Evolutionary conservation across 163 green algal species (phyloP).

Genomic region (Scenedesmus sp.): DNA sequence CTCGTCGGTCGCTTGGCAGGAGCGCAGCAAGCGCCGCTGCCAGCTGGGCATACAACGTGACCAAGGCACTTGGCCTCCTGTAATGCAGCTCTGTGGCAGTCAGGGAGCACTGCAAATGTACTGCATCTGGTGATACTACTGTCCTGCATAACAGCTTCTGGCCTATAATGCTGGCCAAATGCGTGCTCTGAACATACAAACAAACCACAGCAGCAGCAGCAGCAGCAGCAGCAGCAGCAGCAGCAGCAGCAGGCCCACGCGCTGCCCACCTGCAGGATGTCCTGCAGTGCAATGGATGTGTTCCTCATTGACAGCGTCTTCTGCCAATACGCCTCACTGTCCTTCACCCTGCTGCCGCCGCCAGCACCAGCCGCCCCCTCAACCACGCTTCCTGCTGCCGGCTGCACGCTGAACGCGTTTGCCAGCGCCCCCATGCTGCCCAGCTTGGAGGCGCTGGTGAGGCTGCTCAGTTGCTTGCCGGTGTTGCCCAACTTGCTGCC

Average conservation of each 20-base stretch:
- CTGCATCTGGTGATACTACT: no score
- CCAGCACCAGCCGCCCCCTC: background rate
- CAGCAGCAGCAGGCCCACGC: no score
- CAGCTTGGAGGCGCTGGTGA: background rate
- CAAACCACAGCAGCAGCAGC: background rate
- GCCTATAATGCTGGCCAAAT: background rate
- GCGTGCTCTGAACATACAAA: background rate
- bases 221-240: background rate
- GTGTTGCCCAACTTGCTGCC: background rate
- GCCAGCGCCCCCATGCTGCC: slow-evolving; percentile 33
- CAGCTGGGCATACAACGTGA: background rate
- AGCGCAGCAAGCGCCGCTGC: background rate
- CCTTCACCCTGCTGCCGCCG: background rate
- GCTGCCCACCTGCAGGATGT: slow-evolving; percentile 47
- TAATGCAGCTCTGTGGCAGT: no score
- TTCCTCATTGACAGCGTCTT: slow-evolving; percentile 70
- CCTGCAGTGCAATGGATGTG: slow-evolving; percentile 61
- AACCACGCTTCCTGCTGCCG: background rate
- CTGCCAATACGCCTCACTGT: slow-evolving; percentile 37
- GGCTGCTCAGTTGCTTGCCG: background rate
- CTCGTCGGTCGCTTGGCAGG: no score
- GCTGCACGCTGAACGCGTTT: slow-evolving; percentile 7
- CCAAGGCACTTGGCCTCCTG: background rate
- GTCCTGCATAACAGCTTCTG: no score
- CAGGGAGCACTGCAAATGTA: no score